Base-by-base conservation (phyloP, 371 early-diverging fungal genomes). In the Synchytrium microbalum region DNA sequence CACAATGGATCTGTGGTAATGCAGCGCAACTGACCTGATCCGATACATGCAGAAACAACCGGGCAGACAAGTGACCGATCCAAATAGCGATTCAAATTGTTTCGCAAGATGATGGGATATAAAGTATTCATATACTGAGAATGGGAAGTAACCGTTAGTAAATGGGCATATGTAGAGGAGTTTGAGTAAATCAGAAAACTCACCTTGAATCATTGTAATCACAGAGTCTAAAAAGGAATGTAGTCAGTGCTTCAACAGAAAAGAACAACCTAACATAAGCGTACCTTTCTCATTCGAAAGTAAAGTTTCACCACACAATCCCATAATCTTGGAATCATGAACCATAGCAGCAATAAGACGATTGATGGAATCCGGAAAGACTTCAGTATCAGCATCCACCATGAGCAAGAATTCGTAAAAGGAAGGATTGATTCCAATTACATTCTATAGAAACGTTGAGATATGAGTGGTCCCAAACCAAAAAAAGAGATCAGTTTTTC, bases 341-440 rank as follows among this genome's bases (percentile, higher is more conserved):
- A 86, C 82, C 85, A 92, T 86, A 51, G 80, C 76, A n/a, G 89
- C 83, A 24, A 95, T 84, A 85, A 96, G 79, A 51, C 91, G 85
- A 69, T 89, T 89, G 26, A 96, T 78, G 26, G 92, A 89, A 69
- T 92, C 87, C 0, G 88, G 83, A 68, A 82, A 70, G 16, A 93
- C 94, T 46, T 89, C 88, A 1, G 96, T 96, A 72, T 96, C 96
- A 8, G 96, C 94, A 75, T 96, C 96, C 14, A 96, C 92, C 91
- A 93, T 91, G 63, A 96, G 86, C 24, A 89, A 80, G 69, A 85
- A 92, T 75, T 96, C 95, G 72, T 94, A 96, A 62, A 92, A 86
- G 32, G 76, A 75, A 1, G 93, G 93, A 70, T 88, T 83, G 29
- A 92, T 91, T 53, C 92, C 92, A 74, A 93, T 90, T 54, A 89